phyloP scores from a whole-genome alignment of 352 stramenopile species.

The Pythium chondricola region DNA sequence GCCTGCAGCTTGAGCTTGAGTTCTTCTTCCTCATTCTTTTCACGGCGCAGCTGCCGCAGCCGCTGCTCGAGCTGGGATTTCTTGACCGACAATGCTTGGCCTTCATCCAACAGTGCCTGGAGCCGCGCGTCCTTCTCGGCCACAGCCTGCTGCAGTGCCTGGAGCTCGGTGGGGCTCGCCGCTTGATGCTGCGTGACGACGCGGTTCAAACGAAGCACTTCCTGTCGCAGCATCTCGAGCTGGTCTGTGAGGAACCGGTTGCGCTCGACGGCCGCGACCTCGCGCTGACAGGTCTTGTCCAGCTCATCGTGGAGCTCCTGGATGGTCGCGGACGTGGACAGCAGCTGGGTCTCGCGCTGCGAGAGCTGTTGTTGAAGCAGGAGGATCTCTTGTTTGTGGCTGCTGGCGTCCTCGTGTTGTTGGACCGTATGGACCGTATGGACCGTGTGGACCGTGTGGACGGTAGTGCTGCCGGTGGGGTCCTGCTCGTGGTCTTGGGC shows the following conservation, averaged over 20 bases:
- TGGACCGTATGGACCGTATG: too few relatives aligned
- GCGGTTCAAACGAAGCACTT: constrained; percentile 54
- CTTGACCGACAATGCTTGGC: constrained; percentile 70
- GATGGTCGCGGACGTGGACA: constrained; percentile 57
- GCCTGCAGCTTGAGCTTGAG: constrained; percentile 43
- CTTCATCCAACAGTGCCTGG: constrained; percentile 62
- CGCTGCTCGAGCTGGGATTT: constrained; percentile 67
- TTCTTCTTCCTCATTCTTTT: constrained; percentile 77
- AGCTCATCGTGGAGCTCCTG: constrained; percentile 71
- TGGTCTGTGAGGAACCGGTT: constrained; percentile 58
- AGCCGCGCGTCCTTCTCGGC: constrained; percentile 72
- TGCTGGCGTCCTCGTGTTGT: not conserved
- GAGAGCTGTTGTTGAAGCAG: constrained; percentile 33
- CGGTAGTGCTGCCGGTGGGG: too few relatives aligned
- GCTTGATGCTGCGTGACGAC: constrained; percentile 26
- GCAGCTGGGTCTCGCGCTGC: constrained; percentile 55
- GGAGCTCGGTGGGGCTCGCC: constrained; percentile 33
- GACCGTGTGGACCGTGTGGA: too few relatives aligned
- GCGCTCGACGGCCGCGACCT: constrained; percentile 54
- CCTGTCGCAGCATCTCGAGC: constrained; percentile 47
- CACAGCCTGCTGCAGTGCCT: constrained; percentile 54
- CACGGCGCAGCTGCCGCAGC: constrained; percentile 57
- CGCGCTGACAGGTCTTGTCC: constrained; percentile 61
- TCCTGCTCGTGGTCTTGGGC: too few relatives aligned
- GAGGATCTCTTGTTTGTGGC: not conserved